A percentile compares a stretch with the other conserved stretches of the same genome.
Conservation (phyloP, 352 stramenopile genomes). For the Phytophthora foliorum region DNA sequence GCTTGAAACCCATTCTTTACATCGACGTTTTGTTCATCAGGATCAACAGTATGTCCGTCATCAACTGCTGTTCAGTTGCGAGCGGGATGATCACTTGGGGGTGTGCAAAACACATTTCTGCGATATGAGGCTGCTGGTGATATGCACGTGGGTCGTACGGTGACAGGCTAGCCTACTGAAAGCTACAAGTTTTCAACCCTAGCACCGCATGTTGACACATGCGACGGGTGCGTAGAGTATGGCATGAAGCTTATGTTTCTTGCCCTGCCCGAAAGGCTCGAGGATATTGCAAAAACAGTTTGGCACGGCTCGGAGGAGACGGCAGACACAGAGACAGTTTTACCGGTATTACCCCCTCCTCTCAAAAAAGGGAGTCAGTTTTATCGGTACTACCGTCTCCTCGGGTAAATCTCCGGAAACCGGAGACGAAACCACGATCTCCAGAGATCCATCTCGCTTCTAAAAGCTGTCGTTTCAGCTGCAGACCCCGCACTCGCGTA, state of each 20-base stretch:
- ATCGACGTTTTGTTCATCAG: constrained; percentile 24
- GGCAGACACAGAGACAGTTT: no score
- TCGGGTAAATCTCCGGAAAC: no score
- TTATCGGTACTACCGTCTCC: no score
- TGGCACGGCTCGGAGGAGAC: no score
- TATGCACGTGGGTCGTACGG: constrained; percentile 30
- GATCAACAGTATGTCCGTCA: constrained; percentile 29
- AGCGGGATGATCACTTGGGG: constrained; percentile 18
- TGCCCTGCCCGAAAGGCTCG: constrained; percentile 3
- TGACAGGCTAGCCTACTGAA: constrained; percentile 3
- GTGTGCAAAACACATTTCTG: constrained; percentile 20
- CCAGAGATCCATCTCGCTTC: no score
- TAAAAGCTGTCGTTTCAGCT: no score
- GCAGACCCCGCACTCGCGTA: no score
- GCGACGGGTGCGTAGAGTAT: background rate
- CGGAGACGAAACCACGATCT: no score
- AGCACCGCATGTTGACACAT: constrained; percentile 13
- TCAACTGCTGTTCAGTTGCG: constrained; percentile 20
- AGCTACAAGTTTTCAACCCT: constrained; percentile 25
- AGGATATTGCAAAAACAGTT: no score
- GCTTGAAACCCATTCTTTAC: constrained; percentile 33
- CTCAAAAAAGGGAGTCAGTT: no score
- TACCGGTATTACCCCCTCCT: no score
- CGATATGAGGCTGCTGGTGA: constrained; percentile 23
- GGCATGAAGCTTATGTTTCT: constrained; percentile 15